phyloP scores from a whole-genome alignment of 345 rosid species.

The Eucalyptus regnans region DNA sequence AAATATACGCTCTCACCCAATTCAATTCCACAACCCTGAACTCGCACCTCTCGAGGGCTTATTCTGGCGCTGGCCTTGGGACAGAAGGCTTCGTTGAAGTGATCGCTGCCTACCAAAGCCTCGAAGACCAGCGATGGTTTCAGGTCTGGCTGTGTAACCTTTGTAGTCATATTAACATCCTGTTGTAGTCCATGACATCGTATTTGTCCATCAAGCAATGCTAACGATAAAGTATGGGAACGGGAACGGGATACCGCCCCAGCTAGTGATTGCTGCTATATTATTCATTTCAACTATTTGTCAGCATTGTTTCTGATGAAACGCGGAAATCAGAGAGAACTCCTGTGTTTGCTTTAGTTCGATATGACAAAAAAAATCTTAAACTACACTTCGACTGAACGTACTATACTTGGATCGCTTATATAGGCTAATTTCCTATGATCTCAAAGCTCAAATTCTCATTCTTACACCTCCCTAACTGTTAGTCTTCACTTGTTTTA shows the following conservation, averaged over 20 bases:
- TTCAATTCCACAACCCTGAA: conserved; percentile 87
- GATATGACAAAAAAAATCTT: accelerated
- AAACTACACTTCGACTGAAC: not conserved
- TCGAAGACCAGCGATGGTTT: conserved; percentile 65
- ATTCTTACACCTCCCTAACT: not conserved
- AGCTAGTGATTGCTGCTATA: not conserved
- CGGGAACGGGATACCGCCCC: accelerated
- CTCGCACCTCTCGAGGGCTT: conserved; percentile 68
- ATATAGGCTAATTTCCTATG: not conserved
- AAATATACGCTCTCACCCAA: conserved; percentile 78
- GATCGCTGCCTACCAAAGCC: conserved; percentile 79
- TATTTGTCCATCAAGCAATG: not conserved
- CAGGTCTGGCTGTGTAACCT: conserved; percentile 26
- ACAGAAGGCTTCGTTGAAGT: conserved; percentile 65
- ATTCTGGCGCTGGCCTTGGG: conserved; percentile 42
- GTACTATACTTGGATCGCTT: not conserved
- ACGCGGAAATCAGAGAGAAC: too few relatives aligned
- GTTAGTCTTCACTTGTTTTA: not conserved
- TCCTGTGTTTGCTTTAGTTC: not conserved
- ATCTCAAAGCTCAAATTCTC: not conserved
- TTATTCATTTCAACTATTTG: not conserved
- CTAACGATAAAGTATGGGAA: not conserved
- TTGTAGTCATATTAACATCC: not conserved
- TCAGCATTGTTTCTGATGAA: not conserved
- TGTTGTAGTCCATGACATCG: not conserved